These are phyloP conservation scores for Flaveria ramosissima DNA, from an alignment of 129 eudicot species.

Conservation along the genomic window DNA sequence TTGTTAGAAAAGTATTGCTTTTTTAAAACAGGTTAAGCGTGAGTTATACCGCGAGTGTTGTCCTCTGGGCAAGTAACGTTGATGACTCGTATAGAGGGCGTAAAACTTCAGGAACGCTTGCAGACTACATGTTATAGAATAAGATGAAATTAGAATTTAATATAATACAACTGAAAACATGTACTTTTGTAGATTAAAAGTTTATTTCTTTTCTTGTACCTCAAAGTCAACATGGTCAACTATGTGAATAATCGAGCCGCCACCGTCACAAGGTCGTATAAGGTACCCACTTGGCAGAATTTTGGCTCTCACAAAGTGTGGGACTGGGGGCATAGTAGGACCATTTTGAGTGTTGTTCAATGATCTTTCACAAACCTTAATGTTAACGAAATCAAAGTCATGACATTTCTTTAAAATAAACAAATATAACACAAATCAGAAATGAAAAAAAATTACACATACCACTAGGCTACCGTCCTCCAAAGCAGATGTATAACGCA, in stretches of 20 bases:
- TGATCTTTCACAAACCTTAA: conserved; percentile 81
- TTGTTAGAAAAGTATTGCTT: background rate
- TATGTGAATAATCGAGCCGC: conserved; percentile 84
- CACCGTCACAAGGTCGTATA: conserved; percentile 92
- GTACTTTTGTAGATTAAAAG: background rate
- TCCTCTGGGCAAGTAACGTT: conserved; percentile 76
- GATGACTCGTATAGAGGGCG: conserved; percentile 90
- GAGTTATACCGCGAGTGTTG: conserved; percentile 65
- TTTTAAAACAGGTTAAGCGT: background rate
- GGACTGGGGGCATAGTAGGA: conserved; percentile 89
- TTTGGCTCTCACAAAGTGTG: conserved; percentile 79
- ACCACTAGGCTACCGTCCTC: conserved; percentile 98
- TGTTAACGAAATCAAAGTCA: conserved; percentile 9
- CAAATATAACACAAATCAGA: background rate
- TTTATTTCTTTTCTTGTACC: conserved; percentile 36
- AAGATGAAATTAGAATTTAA: conserved; percentile 6
- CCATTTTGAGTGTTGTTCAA: conserved; percentile 89
- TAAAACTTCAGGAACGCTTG: conserved; percentile 86
- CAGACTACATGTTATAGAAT: conserved; percentile 47
- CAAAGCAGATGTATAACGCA: conserved; percentile 78
- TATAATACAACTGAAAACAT: background rate
- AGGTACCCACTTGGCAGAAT: conserved; percentile 84
- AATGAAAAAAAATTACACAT: conserved; percentile 20
- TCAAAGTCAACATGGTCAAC: conserved; percentile 94
- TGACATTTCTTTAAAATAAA: conserved; percentile 25